Base-by-base conservation (phyloP, 202 grass and related monocot genomes). In the Hordeum pubiflorum region DNA sequence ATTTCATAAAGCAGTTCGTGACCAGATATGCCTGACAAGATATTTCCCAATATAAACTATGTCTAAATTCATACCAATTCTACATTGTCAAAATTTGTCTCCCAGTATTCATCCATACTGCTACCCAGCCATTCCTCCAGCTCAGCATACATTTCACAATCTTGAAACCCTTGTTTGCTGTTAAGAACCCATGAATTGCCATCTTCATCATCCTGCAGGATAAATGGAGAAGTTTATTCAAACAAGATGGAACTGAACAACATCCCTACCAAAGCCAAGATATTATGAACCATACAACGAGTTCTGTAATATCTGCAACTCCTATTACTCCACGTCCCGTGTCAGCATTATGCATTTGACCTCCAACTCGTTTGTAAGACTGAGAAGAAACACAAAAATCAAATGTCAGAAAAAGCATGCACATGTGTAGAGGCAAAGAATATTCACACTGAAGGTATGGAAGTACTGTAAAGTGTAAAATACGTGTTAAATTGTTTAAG, bases 341-440 rank as follows among this genome's bases (percentile, higher is more conserved):
- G 11, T 97, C 94, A 48, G 85, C 41, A 78, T 81, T 91, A 74
- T 88, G 73, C 70, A 88, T 81, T 79, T 93, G 91, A 26, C 82
- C 73, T 48, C 91, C 94, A 85, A 94, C 91, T 82, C 94, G 81
- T 79, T 93, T 97, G 79, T 97, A 97, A 60, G 94, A 90, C 94
- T 97, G 77, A 76, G 44, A 88, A 84, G 13, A 37, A 79, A 69
- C 32, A 61, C 24, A 71, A 57, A 86, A 63, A 44, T 7, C 13
- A 77, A 26, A 60, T 70, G 57, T 69, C 22, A 14, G 29, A 67
- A 68, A 65, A 83, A 5, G 2, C 10, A 57, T 57, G 80, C 69
- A 74, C 59, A 66, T 75, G 14, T 37, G 13, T 75, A 20, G 21
- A 75, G 31, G 43, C 43, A 73, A 61, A 61, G 26, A 73, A 21